phyloP scores from a whole-genome alignment of 352 stramenopile species.

The Blastocystis sp. region DNA sequence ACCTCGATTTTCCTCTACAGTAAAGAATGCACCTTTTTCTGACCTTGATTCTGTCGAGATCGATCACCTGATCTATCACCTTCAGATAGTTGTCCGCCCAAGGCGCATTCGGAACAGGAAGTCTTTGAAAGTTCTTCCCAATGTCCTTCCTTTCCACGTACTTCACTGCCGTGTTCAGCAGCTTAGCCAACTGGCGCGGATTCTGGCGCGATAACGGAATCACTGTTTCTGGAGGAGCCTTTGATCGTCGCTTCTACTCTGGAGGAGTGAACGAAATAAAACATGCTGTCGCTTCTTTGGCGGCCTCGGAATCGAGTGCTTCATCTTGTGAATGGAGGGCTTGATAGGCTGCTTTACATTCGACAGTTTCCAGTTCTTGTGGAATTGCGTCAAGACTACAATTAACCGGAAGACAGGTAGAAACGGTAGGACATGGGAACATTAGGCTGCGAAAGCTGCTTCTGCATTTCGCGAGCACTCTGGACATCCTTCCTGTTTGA shows the following conservation, averaged over 20 bases:
- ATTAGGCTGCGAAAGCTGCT: not conserved
- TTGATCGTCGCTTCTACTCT: not conserved
- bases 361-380: not conserved
- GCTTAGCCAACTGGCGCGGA: not conserved
- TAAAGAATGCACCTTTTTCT: not conserved
- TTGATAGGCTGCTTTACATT: not conserved
- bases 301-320: not conserved
- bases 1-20: not conserved
- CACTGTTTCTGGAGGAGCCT: not conserved
- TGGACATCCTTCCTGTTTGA: slow-evolving; percentile 1
- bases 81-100: not conserved
- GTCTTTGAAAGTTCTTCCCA: not conserved
- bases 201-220: not conserved
- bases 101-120: not conserved
- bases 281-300: not conserved
- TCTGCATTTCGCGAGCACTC: not conserved
- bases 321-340: not conserved
- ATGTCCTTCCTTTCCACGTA: not conserved
- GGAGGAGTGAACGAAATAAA: not conserved
- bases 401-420: not conserved
- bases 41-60: not conserved
- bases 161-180: slow-evolving; percentile 14
- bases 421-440: not conserved
- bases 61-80: not conserved
- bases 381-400: not conserved